Base-by-base conservation (phyloP, 2,329 filamentous ascomycete species). In the Clarireedia paspali region DNA sequence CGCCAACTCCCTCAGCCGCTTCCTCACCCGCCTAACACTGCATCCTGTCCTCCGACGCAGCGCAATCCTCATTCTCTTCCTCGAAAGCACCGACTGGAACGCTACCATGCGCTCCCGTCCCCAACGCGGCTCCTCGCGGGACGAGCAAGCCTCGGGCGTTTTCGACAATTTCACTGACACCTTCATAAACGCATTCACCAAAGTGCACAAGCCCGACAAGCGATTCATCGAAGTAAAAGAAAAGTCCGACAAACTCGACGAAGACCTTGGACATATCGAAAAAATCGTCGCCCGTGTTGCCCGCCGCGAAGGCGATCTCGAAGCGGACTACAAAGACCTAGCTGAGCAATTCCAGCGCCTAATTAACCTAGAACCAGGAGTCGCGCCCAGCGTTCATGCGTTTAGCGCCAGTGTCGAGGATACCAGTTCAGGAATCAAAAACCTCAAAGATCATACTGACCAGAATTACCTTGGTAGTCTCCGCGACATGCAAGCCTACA, bases 151-250 rank as follows among this genome's bases (percentile, higher is more conserved):
- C 26, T 79, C 80, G 12, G 86, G 91, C 40, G 89, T 97, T 45
- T 94, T 99, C 65, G 94, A 99, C 69, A 91, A 89, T 66, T 90
- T 97, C 68, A 90, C 94, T 42, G 94, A 99, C 70, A 95, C 88
- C 38, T 95, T 97, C 69, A 88, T 99, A 71, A 97, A 97, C 69
- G 92, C 91, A 40, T 99, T 99, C 68, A 91, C 88, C 48, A 99
- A 97, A 72, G 87, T 96, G 1, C 89, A 97, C 76, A 95, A 95
- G 71, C 88, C 91, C 6, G 94, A 99, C 72, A 87, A 89, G 65
- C 87, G 94, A 34, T 99, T 99, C 71, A 85, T 95, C 62, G 92
- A 97, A 69, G 91, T 97, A 58, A 85, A 86, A 66, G 94, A 97
- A 67, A 89, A 89, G 70, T 89, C 89, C 39, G 88, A 95, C 73